Evolutionary conservation across 2,329 filamentous ascomycete genomes (phyloP), one percentile per base, ranked within the genome.

Genomic region (Xylaria sp.): DNA sequence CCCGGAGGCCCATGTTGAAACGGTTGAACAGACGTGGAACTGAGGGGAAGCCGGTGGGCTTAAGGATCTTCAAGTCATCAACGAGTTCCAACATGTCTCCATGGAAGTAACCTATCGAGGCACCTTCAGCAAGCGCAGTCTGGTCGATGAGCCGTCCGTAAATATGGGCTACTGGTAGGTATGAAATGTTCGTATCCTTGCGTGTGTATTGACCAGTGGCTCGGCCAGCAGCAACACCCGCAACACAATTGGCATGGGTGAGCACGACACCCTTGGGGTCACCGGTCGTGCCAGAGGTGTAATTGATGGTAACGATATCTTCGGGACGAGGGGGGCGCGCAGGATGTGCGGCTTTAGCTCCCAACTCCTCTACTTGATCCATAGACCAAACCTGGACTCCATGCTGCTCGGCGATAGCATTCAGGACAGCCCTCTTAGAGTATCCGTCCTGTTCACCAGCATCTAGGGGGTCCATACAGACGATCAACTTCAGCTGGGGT

Each of bases 131-230:
- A 17, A 97, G 84, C 15, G 89, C 87, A 3, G 85, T 84, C 79
- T 97, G 92, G 79, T 99, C 96, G 48, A 90, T 85, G 73, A 97
- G 85, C 64, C 96, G 91, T 72, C 94, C 92, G 80, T 93, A 97
- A 75, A 99, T 98, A 79, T 99, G 96, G 10, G 96, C 96, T 46
- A 97, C 83, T 0, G 96, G 96, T 60, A 99, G 87, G 81, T 98
- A 99, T 0, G 95, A 98, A 66, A 93, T 88, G 73, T 91, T 85
- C 3, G 90, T 82, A 73, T 96, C 92, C 69, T 80, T 80, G 59
- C 82, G 75, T 2, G 74, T 73, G 65, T 88, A 84, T 13, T 84
- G 82, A 13, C 82, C 83, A 66, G 88, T 84, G 44, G 88, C 80
- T 67, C 92, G 85, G 59, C 87, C 87, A 20, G 86, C 83, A 13